Percentiles rank a stretch among this genome's conserved stretches.
phyloP scores from a whole-genome alignment of 1,139 yeast species.

The Geotrichum aggregatum region DNA sequence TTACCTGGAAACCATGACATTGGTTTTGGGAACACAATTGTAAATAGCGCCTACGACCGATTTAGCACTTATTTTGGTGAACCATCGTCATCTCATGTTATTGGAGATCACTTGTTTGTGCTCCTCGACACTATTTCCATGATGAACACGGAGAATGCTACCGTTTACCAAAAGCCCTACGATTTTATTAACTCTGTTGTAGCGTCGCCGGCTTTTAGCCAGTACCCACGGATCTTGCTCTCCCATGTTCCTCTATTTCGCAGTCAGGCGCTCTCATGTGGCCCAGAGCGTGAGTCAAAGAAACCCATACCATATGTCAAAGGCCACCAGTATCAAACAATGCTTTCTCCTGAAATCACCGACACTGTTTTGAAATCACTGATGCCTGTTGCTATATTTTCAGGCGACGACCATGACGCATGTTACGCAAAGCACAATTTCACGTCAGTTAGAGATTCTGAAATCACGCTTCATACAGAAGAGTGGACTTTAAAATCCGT shows the following conservation, averaged over 20 bases:
- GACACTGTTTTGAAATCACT: constrained; percentile 52
- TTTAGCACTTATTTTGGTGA: constrained; percentile 73
- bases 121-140: constrained; percentile 77
- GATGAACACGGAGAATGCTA: constrained; percentile 48
- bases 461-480: constrained; percentile 40
- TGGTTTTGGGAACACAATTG: constrained; percentile 73
- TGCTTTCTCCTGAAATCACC: constrained; percentile 56
- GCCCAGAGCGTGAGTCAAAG: constrained; percentile 61
- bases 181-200: constrained; percentile 37
- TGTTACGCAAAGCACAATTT: constrained; percentile 70
- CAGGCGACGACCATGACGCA: constrained; percentile 97
- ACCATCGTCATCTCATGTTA: constrained; percentile 50
- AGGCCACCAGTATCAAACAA: constrained; percentile 80
- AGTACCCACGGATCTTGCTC: constrained; percentile 63
- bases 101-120: constrained; percentile 75
- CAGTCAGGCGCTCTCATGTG: constrained; percentile 56
- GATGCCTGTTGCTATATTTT: constrained; percentile 64
- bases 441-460: constrained; percentile 18
- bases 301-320: constrained; percentile 51
- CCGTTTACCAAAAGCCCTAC: constrained; percentile 45
- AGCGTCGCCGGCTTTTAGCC: constrained; percentile 23
- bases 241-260: constrained; percentile 79
- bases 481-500: constrained; percentile 86
- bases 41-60: constrained; percentile 52
- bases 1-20: constrained; percentile 95